These are phyloP conservation scores for Jackrogersella minutella DNA, from an alignment of 495 filamentous ascomycete genomes.

Conservation along the genomic window DNA sequence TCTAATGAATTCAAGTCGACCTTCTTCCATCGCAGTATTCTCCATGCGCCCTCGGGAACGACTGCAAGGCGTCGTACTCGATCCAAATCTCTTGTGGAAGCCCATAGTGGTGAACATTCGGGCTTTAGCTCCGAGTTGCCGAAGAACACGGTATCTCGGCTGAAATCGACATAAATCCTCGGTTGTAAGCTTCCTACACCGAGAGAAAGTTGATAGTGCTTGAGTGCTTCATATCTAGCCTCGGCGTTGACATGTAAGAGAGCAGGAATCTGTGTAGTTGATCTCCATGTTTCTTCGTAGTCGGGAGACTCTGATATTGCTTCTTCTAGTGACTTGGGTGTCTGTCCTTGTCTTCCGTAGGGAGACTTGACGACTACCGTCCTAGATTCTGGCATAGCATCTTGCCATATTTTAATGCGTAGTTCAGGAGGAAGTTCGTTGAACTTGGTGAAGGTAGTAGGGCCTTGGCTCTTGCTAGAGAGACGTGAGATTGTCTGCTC, in stretches of 20 bases:
- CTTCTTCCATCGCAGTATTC: conserved; percentile 40
- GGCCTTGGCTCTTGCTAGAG: conserved; percentile 13
- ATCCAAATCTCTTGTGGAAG: conserved; percentile 30
- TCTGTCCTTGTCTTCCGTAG: conserved; percentile 15
- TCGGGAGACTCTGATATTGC: conserved; percentile 18
- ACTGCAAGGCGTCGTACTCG: conserved; percentile 38
- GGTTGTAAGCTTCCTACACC: conserved; percentile 44
- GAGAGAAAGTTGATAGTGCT: conserved; percentile 46
- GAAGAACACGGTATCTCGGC: conserved; percentile 46
- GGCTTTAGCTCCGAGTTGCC: conserved; percentile 37
- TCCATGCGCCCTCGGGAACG: conserved; percentile 42
- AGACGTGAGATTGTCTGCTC: conserved; percentile 27
- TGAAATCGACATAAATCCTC: conserved; percentile 47
- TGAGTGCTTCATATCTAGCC: conserved; percentile 46
- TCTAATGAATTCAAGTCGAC: conserved; percentile 34
- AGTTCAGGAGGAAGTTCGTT: conserved; percentile 54
- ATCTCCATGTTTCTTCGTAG: conserved; percentile 37
- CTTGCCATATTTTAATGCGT: conserved; percentile 55
- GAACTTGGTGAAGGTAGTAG: conserved; percentile 51
- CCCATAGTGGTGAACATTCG: conserved; percentile 38
- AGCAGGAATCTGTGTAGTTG: conserved; percentile 41
- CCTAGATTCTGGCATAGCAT: conserved; percentile 40
- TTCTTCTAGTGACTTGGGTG: conserved; percentile 38
- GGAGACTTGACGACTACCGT: conserved; percentile 41
- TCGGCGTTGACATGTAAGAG: conserved; percentile 48